Base-by-base conservation (phyloP, 2,329 filamentous ascomycete species). In the Colletotrichum euphorbiae region DNA sequence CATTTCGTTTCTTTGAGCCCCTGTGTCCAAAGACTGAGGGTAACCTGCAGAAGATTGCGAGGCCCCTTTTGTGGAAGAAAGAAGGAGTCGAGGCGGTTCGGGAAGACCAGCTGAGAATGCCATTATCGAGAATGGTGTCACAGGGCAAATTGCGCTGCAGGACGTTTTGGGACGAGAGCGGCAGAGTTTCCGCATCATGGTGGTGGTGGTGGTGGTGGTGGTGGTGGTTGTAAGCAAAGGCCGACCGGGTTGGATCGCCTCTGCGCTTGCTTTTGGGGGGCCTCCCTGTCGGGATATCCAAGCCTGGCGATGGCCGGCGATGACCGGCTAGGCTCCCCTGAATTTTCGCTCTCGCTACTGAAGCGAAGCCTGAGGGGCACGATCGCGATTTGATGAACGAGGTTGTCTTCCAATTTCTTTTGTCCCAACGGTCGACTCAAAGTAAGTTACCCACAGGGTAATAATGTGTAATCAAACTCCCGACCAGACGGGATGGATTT, bases 381-480 rank as follows among this genome's bases (percentile, higher is more conserved):
- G 24, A 24, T 24, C 24, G 24, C 5, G 24, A 19, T 62, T 45
- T 21, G 48, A 54, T 40, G 60, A 33, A 12, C 21, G 15, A 61
- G 43, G 36, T 52, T 60, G 54, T 40, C 31, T 50, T 57, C 28
- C 13, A n/a, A n/a, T n/a, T 17, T 33, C 21, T 50, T 15, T 36
- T 33, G n/a, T 24, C 24, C 48, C 31, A 11, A 17, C 48, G 7
- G 24, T 56, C 17, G 21, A 21, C 46, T 12, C 13, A 24, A 55
- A 24, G 24, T 24, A 11, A 11, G 31, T 38, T 43, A 42, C 57
- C 50, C 50, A 67, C 58, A 8, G 42, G 6, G 42, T 42, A 56
- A 24, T 33, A 51, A 60, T 56, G 55, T 48, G 64, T 58, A 67
- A 67, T 67, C 64, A 67, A 67, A 67, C 59, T 52, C 38, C 64